Evolutionary conservation across 768 basidiomycete genomes (phyloP), one percentile per base, ranked within the genome.

Genomic region (Gloeopeniophorella convolvens): DNA sequence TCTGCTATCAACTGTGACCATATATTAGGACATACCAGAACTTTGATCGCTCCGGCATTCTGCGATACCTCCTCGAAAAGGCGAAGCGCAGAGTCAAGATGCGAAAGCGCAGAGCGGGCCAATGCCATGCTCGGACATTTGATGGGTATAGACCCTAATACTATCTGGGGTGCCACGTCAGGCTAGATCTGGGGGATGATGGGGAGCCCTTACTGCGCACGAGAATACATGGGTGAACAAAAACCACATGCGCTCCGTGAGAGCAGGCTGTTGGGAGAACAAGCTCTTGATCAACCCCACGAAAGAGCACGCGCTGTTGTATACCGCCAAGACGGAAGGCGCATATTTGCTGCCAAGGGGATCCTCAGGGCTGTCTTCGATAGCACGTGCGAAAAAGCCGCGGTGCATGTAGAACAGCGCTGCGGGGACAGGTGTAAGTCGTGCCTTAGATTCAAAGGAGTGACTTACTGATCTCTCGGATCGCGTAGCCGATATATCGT

Each of bases 351-450:
- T 81, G 3, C 80, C 78, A 68, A 85, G 77, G 4, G 82, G 82
- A 62, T 86, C 83, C 6, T 63, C 66, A 0, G 80, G 77, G 48
- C 64, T 73, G 53, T 83, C 82, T 58, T 82, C 80, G 48, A 86
- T 63, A 0, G 83, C 82, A 49, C 79, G 77, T 1, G 82, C 83
- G 60, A 86, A 86, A 69, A 81, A 86, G 5, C 82, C 82, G 41
- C 83, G 74, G 64, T 86, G 83, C 73, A 86, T 80, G 57, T 85
- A 85, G 59, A 85, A 83, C 24, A 84, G 63, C 11, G 78, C 82
- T 83, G 54, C 21, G 21, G 1, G n/a, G n/a, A n/a, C n/a, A n/a
- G 16, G 31, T 13, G 36, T 55, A 18, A 45, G 45, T 6, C 21
- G 18, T 26, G 32, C 3, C 4, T 18, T 51, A 30, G 23, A 8